Evolutionary conservation across 306 rosid genomes (phyloP).

Genomic region (Arachis stenosperma): DNA sequence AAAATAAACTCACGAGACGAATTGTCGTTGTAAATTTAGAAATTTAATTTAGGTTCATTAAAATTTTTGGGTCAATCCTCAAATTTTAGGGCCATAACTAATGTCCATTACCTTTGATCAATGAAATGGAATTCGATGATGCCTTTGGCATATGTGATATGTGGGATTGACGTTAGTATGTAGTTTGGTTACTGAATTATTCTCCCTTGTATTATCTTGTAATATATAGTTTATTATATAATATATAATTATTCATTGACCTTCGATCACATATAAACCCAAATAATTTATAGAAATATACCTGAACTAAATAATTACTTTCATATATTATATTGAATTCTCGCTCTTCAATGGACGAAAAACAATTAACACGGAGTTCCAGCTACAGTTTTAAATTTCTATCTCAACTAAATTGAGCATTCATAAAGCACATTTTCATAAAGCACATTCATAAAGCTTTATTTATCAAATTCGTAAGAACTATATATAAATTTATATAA

Average conservation of each 20-base stretch:
- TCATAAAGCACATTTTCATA: neutral
- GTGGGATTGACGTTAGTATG: neutral
- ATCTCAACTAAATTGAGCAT: neutral
- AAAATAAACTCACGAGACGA: too few species aligned
- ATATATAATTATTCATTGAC: neutral
- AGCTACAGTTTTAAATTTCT: neutral
- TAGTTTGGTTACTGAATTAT: neutral
- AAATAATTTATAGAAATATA: neutral
- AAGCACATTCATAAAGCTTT: neutral
- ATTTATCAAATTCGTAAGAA: too few species aligned
- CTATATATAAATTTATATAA: neutral
- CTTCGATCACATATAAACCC: slow-evolving; percentile 23
- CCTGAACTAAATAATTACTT: neutral
- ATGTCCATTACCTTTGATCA: too few species aligned
- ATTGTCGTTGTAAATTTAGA: too few species aligned
- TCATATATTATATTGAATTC: slow-evolving; percentile 4
- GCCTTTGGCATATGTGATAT: neutral
- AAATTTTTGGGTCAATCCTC: too few species aligned
- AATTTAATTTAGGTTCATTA: too few species aligned
- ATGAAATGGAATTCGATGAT: neutral
- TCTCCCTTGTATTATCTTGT: neutral
- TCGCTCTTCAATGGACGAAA: neutral
- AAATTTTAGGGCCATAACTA: too few species aligned
- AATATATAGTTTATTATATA: too few species aligned
- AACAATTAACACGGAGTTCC: neutral